phyloP scores from a whole-genome alignment of 495 filamentous ascomycete genomes.

The Trichoderma virens region DNA sequence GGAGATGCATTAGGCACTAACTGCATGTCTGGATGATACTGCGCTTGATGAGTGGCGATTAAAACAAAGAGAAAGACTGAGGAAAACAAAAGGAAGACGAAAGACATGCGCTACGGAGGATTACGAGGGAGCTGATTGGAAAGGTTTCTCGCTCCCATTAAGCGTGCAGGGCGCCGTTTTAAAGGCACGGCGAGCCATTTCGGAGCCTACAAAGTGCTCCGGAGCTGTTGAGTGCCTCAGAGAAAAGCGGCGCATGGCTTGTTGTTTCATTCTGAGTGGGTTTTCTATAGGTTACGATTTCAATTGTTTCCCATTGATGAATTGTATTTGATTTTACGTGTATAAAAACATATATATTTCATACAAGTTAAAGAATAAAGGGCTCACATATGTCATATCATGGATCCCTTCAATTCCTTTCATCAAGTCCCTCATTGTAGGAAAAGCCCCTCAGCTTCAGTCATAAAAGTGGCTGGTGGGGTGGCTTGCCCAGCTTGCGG shows the following conservation, averaged over 20 bases:
- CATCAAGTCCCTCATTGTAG: too few relatives aligned
- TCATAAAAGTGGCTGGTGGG: background rate
- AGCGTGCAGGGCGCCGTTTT: background rate
- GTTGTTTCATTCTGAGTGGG: too few relatives aligned
- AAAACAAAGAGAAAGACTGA: background rate
- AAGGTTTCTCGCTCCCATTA: background rate
- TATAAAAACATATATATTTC: too few relatives aligned
- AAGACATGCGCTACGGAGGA: background rate
- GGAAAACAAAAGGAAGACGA: background rate
- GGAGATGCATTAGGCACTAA: background rate
- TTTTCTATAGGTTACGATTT: too few relatives aligned
- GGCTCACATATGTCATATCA: too few relatives aligned
- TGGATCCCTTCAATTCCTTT: too few relatives aligned
- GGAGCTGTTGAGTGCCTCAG: background rate
- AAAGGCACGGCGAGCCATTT: background rate
- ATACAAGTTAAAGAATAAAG: too few relatives aligned
- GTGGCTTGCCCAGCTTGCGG: background rate
- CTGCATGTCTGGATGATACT: background rate
- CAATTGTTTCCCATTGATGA: too few relatives aligned
- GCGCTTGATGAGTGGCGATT: background rate
- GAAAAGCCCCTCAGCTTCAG: too few relatives aligned
- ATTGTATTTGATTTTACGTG: too few relatives aligned
- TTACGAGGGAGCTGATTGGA: background rate
- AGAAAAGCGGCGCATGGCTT: too few relatives aligned
- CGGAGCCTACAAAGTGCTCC: slow-evolving; percentile 4